These are phyloP conservation scores for Torrubiellomyces zombiae DNA, from an alignment of 2,329 filamentous ascomycete species.

Conservation along the genomic window DNA sequence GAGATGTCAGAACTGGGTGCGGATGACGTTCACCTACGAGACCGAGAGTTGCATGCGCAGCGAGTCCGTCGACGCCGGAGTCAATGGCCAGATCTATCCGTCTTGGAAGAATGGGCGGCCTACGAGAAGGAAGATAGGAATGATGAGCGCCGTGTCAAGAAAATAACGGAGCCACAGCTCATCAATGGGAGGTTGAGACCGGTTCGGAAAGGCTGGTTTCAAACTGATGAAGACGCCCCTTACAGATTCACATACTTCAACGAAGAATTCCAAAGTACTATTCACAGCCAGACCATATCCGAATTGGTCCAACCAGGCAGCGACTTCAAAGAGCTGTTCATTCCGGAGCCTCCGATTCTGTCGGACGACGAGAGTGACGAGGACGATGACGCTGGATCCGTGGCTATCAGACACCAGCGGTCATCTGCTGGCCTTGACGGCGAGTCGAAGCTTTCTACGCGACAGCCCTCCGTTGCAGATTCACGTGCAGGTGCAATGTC, in stretches of 20 bases:
- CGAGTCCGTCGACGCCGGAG: slow-evolving; percentile 41
- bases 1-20: slow-evolving; percentile 62
- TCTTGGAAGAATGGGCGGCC: slow-evolving; percentile 76
- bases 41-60: slow-evolving; percentile 17
- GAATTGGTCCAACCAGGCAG: slow-evolving; percentile 76
- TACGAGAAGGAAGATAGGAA: slow-evolving; percentile 74
- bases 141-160: slow-evolving; percentile 71
- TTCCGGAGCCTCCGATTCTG: slow-evolving; percentile 66
- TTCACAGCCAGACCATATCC: slow-evolving; percentile 89
- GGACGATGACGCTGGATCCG: slow-evolving; percentile 21
- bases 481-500: slow-evolving; percentile 13
- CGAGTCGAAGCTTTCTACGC: slow-evolving; percentile 27
- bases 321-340: slow-evolving; percentile 74
- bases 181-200: slow-evolving; percentile 80
- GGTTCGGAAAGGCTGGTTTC: slow-evolving; percentile 65
- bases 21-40: slow-evolving; percentile 45
- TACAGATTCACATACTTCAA: slow-evolving; percentile 99
- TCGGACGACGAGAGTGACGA: slow-evolving; percentile 58
- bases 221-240: slow-evolving; percentile 73
- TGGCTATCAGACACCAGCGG: slow-evolving; percentile 10
- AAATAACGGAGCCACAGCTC: slow-evolving; percentile 83
- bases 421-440: slow-evolving; percentile 13
- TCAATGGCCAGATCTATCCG: slow-evolving; percentile 73
- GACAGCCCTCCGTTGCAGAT: slow-evolving; percentile 26
- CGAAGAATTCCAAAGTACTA: slow-evolving; percentile 87